Evolutionary conservation across 140 eudicot species (phyloP), one percentile per base, ranked within the genome.

Genomic region (Ambrosia hybrid): DNA sequence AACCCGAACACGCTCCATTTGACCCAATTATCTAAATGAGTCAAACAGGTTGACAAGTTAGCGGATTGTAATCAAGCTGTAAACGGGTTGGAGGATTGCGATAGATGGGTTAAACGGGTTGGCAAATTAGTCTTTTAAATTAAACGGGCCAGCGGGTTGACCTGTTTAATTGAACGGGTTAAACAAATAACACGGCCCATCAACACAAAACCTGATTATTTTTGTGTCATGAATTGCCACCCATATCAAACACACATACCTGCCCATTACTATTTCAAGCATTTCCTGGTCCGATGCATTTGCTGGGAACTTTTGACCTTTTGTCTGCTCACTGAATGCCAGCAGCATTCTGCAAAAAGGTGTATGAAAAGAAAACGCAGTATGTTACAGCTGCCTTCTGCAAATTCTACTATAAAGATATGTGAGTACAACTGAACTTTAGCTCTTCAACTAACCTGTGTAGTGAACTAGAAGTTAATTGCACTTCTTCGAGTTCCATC

Each of bases 401-500:
- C 7, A 5, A 5, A 39, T 39, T 39, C 7, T 39, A 39, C 45
- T 39, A 39, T 39, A 39, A 39, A 39, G 45, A 39, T 39, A 39
- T 7, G 8, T 3, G 45, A 39, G 8, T 39, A 39, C 45, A 39
- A 39, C 6, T 39, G 45, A 39, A 39, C 6, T 67, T 37, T 64
- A 39, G 38, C 69, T 39, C 59, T 21, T 38, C 9, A 65, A 75
- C 83, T 66, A 75, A 87, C 99, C 97, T 94, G 81, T 82, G 96
- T 21, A 94, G 84, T 4, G 97, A 90, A 76, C 75, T 83, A 73
- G 96, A 83, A 73, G 97, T 90, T 75, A 94, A 79, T 48, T 94
- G 96, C 82, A 90, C 96, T 84, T 90, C 97, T 81, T 88, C 97
- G 5, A 81, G 85, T 65, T 90, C 96, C 95, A 94, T 94, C 56